These are phyloP conservation scores for Fusarium armeniacum DNA, from an alignment of 2,329 filamentous ascomycete species.

Conservation along the genomic window DNA sequence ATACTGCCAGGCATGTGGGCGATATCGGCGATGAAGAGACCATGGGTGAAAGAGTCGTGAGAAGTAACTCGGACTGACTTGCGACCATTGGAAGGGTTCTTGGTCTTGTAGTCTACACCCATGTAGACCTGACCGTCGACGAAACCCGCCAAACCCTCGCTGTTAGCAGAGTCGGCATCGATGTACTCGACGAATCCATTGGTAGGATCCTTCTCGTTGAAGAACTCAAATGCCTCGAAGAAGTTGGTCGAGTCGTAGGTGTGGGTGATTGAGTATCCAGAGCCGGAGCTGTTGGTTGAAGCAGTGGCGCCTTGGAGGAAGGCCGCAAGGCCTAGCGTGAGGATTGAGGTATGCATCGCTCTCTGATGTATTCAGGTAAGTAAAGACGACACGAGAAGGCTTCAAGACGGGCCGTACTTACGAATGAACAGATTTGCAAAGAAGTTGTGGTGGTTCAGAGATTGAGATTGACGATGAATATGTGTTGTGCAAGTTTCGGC, in stretches of 20 bases:
- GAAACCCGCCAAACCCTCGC: constrained; percentile 70
- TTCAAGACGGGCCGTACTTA: neutral
- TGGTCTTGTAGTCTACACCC: constrained; percentile 75
- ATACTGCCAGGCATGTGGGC: constrained; percentile 79
- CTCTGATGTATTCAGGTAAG: constrained; percentile 31
- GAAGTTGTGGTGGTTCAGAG: neutral
- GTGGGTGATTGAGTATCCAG: constrained; percentile 62
- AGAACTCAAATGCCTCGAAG: constrained; percentile 70
- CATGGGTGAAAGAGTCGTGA: constrained; percentile 74
- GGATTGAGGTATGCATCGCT: constrained; percentile 46
- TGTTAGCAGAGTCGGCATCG: constrained; percentile 68
- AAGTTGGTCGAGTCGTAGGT: constrained; percentile 68
- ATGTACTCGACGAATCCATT: constrained; percentile 81
- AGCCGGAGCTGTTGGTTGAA: constrained; percentile 39
- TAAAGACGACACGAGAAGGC: constrained; percentile 9
- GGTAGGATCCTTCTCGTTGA: constrained; percentile 74
- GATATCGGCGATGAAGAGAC: constrained; percentile 80
- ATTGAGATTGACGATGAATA: constrained; percentile 14
- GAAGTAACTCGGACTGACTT: constrained; percentile 78
- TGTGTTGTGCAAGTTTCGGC: constrained; percentile 21
- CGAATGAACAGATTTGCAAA: neutral
- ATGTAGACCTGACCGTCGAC: constrained; percentile 72
- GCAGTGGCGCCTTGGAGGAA: constrained; percentile 49
- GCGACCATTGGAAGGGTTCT: constrained; percentile 71
- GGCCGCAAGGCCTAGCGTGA: constrained; percentile 50